These are phyloP conservation scores for Aspergillus jensenii DNA, from an alignment of 2,329 filamentous ascomycete species.

Conservation along the genomic window DNA sequence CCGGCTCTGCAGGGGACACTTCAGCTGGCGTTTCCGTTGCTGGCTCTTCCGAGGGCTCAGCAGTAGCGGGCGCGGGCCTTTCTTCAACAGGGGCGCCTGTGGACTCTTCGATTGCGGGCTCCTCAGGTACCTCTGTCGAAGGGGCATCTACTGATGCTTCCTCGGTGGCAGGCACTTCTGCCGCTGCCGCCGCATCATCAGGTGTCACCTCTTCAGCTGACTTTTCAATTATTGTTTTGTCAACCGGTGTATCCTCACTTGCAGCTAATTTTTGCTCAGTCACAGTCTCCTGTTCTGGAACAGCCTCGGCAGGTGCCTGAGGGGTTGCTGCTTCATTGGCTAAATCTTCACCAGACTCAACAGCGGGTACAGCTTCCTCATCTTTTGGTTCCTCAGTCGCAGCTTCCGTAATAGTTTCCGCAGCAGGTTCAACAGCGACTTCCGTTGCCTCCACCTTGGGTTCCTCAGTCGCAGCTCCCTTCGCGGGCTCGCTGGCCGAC, in stretches of 20 bases:
- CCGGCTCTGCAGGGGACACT: not conserved
- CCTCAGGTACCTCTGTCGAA: slow-evolving; percentile 2
- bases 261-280: not conserved
- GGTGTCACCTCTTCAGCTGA: slow-evolving; percentile 6
- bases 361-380: not conserved
- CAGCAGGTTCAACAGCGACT: not conserved
- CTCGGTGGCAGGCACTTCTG: not conserved
- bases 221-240: slow-evolving; percentile 1
- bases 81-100: not conserved
- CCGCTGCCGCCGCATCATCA: slow-evolving; percentile 1
- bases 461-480: slow-evolving; percentile 13
- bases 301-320: not conserved
- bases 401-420: not conserved
- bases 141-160: not conserved
- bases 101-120: slow-evolving; percentile 3
- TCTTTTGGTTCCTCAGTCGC: not conserved
- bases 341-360: not conserved
- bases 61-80: not conserved
- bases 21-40: slow-evolving; percentile 1
- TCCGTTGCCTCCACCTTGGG: slow-evolving; percentile 8
- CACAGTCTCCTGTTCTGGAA: not conserved
- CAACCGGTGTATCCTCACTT: not conserved
- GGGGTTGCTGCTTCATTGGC: slow-evolving; percentile 1
- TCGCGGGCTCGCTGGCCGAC: not conserved
- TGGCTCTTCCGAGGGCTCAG: not conserved